These are phyloP conservation scores for Aspergillus quadrilineatus DNA, from an alignment of 2,329 filamentous ascomycete species.

Conservation along the genomic window DNA sequence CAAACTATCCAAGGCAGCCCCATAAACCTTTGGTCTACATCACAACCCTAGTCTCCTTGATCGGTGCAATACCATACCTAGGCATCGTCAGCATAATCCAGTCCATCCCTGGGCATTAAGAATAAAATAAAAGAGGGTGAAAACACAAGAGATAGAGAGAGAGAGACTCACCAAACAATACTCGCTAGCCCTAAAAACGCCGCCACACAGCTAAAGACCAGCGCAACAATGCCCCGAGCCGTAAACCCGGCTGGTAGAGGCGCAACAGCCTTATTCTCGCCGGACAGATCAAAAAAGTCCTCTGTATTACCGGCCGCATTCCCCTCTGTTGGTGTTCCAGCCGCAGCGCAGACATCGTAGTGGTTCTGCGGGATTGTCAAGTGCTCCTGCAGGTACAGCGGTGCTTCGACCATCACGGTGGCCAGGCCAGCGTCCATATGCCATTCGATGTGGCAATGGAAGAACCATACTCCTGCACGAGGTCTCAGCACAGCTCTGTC, in stretches of 20 bases:
- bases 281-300: slow-evolving; percentile 62
- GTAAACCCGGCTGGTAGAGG: slow-evolving; percentile 69
- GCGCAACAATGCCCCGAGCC: slow-evolving; percentile 66
- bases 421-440: slow-evolving; percentile 60
- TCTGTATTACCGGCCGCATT: slow-evolving; percentile 73
- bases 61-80: too few relatives aligned
- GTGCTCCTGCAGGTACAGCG: slow-evolving; percentile 18
- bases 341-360: slow-evolving; percentile 56
- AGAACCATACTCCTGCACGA: slow-evolving; percentile 41
- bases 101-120: too few relatives aligned
- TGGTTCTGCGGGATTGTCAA: slow-evolving; percentile 47
- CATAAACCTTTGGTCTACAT: too few relatives aligned
- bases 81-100: too few relatives aligned
- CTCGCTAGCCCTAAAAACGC: slow-evolving; percentile 67
- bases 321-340: slow-evolving; percentile 54
- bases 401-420: slow-evolving; percentile 27
- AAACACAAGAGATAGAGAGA: too few relatives aligned
- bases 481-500: too few relatives aligned
- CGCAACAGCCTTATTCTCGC: slow-evolving; percentile 56
- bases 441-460: slow-evolving; percentile 55
- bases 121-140: too few relatives aligned
- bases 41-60: too few relatives aligned
- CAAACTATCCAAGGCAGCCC: too few relatives aligned
- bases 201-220: slow-evolving; percentile 68
- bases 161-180: slow-evolving; percentile 49